A percentile compares a stretch with the other conserved stretches of the same genome.
Conservation (phyloP, 345 rosid species). For the Ricinus communis region DNA sequence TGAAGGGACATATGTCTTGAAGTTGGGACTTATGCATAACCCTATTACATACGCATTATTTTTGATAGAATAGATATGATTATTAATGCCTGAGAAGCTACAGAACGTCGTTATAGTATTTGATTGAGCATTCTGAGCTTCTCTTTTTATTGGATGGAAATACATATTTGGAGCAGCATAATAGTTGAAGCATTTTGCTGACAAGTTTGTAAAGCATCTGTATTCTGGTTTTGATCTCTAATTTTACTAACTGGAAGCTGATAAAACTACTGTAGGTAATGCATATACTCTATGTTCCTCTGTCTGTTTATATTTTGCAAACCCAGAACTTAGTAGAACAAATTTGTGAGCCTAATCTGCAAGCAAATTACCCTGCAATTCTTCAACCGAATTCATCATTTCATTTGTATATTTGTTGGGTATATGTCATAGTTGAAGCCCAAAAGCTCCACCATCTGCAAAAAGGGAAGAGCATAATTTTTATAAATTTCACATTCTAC, state of each 20-base stretch:
- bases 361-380: not conserved
- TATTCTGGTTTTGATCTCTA: not conserved
- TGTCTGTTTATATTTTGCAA: too few relatives aligned
- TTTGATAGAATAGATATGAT: too few relatives aligned
- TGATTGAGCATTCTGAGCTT: not conserved
- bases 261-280: not conserved
- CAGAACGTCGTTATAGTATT: not conserved
- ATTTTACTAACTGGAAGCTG: not conserved
- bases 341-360: too few relatives aligned
- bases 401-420: not conserved
- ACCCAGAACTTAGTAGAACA: not conserved
- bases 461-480: not conserved
- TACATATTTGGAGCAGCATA: not conserved
- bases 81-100: too few relatives aligned
- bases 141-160: not conserved
- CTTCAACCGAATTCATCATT: not conserved
- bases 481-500: not conserved
- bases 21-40: not conserved
- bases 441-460: not conserved
- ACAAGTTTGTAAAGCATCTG: not conserved
- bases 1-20: not conserved
- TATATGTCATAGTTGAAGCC: not conserved
- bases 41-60: too few relatives aligned
- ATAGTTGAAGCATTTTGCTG: not conserved
- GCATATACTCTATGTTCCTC: not conserved